phyloP scores from a whole-genome alignment of 164 flowering plant species.

The Dillenia turbinata region DNA sequence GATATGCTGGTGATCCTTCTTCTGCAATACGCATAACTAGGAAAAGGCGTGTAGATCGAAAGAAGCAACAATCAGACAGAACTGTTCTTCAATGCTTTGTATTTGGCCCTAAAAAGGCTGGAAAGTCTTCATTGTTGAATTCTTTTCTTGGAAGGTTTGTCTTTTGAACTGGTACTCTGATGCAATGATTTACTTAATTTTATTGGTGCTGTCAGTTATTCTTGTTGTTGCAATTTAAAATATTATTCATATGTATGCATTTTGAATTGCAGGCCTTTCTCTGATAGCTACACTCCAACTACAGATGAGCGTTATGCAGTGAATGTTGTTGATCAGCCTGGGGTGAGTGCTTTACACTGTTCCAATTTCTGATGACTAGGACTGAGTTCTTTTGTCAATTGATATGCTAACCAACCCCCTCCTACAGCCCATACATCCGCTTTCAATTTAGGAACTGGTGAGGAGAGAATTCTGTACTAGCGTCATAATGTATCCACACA shows the following conservation, averaged over 20 bases:
- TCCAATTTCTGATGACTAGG: not conserved
- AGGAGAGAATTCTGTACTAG: no score
- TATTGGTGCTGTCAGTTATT: no score
- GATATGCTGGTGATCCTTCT: conserved; percentile 70
- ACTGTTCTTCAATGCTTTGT: conserved; percentile 93
- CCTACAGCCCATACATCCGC: no score
- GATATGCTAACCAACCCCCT: no score
- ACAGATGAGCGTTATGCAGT: conserved; percentile 66
- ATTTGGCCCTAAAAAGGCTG: conserved; percentile 86
- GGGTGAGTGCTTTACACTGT: conserved; percentile 40
- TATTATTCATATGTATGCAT: not conserved
- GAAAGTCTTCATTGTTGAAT: conserved; percentile 78
- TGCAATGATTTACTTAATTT: no score
- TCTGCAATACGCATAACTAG: conserved; percentile 74
- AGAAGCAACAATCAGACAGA: conserved; percentile 78
- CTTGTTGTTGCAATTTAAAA: not conserved
- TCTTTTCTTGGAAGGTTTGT: conserved; percentile 80
- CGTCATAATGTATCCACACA: no score
- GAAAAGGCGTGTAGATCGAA: conserved; percentile 69
- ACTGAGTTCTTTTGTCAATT: no score
- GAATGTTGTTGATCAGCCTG: conserved; percentile 62
- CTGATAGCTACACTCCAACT: conserved; percentile 44
- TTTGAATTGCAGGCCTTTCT: conserved; percentile 57
- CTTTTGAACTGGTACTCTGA: not conserved
- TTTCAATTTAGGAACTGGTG: no score